Percentiles rank a stretch among this genome's conserved stretches.
Conservation (phyloP, 169 alveolate species). For the Babesia ovis region DNA sequence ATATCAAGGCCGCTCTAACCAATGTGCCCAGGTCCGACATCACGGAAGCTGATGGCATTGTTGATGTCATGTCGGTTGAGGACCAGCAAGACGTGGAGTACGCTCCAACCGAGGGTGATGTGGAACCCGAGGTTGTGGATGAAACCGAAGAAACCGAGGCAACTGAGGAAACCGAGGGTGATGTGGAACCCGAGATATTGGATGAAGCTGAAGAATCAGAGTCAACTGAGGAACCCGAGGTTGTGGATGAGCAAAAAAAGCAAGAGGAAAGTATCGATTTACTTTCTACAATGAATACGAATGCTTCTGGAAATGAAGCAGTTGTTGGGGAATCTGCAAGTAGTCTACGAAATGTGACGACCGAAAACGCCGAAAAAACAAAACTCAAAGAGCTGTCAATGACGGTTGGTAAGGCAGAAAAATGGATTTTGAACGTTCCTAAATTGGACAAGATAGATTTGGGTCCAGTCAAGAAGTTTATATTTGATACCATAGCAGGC, state of each 20-base stretch:
- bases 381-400: background rate
- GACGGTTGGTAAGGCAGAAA: background rate
- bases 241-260: no score
- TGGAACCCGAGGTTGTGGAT: no score
- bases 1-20: no score
- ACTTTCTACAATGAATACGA: background rate
- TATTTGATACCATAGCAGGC: background rate
- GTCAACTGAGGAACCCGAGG: background rate
- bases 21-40: no score
- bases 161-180: no score
- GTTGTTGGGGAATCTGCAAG: background rate
- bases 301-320: no score
- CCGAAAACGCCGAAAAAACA: background rate
- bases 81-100: no score
- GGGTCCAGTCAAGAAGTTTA: background rate
- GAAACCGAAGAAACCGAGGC: no score
- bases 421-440: no score
- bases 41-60: no score
- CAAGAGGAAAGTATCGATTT: background rate
- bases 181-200: background rate
- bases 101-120: no score
- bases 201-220: background rate
- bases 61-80: no score
- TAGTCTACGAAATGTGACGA: background rate
- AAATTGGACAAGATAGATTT: background rate